Base-by-base conservation (phyloP, 2,329 filamentous ascomycete species). In the Rhynchosporium graminicola region DNA sequence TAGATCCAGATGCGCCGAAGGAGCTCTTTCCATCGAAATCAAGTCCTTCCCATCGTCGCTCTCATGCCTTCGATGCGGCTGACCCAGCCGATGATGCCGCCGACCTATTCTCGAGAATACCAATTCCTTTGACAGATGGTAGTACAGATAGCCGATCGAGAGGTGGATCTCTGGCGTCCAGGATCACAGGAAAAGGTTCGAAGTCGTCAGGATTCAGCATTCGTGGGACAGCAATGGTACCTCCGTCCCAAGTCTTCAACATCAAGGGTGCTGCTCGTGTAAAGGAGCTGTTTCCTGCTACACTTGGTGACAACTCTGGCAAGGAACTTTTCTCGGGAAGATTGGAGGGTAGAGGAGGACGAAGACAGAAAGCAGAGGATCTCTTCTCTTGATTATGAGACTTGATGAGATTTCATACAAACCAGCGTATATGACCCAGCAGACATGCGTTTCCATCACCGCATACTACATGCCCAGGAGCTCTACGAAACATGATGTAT, bases 251-350 rank as follows among this genome's bases (percentile, higher is more conserved):
- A 29, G 85, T 82, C 0, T 82, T 91, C 65, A 79, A 81, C 10
- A 91, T 92, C 73, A 91, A 89, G 72, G 89, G 89, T 2, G 78
- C 80, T 2, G 85, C 87, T 2, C 75, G 76, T 5, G 78, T 76
- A 69, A 87, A 84, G 67, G 89, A 92, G 74, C 74, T 92, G 26
- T 92, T 92, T 69, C 89, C 89, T 0, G 80, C 80, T 15, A 88
- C 85, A 67, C 83, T 86, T 50, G 79, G 78, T 31, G 75, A 73
- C 26, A 90, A 91, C 71, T 76, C 82, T 2, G 85, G 84, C 56
- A 91, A 90, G 75, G 89, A 92, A 72, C 75, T 91, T 15, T 90
- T 92, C 70, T 80, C 82, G 1, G 82, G 86, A 63, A 85, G 78
- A 65, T 71, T 86, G 31, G 82, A 85, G 59, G 84, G 83, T 2